Percentiles rank a stretch among this genome's conserved stretches.
Evolutionary conservation across 2,329 filamentous ascomycete species (phyloP).

Genomic region (Fusarium hainanense): DNA sequence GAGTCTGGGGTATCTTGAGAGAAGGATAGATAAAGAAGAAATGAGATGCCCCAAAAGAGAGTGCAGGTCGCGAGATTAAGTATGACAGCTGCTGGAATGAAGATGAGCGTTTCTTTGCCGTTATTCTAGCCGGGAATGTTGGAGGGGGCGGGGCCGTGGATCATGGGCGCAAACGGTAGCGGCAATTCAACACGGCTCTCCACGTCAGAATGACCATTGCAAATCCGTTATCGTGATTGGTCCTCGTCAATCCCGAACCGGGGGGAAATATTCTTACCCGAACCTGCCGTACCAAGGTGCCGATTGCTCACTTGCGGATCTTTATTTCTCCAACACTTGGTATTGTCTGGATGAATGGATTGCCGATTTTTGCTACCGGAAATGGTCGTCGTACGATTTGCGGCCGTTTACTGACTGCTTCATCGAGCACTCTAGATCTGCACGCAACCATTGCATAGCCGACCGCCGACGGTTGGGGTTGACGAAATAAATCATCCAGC

Average conservation of each 20-base stretch:
- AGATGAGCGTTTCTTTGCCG: slow-evolving; percentile 26
- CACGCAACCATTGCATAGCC: neutral
- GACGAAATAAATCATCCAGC: too few species aligned
- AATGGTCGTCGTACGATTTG: slow-evolving; percentile 24
- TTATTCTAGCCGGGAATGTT: slow-evolving; percentile 29
- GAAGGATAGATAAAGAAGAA: neutral
- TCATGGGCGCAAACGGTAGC: slow-evolving; percentile 21
- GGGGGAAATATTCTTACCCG: slow-evolving; percentile 37
- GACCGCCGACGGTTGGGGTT: neutral
- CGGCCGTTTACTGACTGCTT: neutral
- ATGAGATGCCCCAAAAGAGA: neutral
- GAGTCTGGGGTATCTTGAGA: slow-evolving; percentile 10
- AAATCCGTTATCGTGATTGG: slow-evolving; percentile 19
- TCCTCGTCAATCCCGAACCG: neutral
- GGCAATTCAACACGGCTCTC: slow-evolving; percentile 38
- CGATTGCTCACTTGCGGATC: slow-evolving; percentile 21
- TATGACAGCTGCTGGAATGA: neutral
- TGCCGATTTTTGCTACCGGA: slow-evolving; percentile 26
- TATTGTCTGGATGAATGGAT: slow-evolving; percentile 20
- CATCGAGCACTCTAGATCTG: accelerated
- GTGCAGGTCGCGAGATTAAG: slow-evolving; percentile 19
- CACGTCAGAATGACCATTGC: slow-evolving; percentile 30
- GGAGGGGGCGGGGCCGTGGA: slow-evolving; percentile 39
- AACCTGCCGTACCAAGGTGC: slow-evolving; percentile 23
- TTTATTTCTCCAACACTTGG: slow-evolving; percentile 31